phyloP scores from a whole-genome alignment of 78 protist species.

The Creolimax fragrantissima region DNA sequence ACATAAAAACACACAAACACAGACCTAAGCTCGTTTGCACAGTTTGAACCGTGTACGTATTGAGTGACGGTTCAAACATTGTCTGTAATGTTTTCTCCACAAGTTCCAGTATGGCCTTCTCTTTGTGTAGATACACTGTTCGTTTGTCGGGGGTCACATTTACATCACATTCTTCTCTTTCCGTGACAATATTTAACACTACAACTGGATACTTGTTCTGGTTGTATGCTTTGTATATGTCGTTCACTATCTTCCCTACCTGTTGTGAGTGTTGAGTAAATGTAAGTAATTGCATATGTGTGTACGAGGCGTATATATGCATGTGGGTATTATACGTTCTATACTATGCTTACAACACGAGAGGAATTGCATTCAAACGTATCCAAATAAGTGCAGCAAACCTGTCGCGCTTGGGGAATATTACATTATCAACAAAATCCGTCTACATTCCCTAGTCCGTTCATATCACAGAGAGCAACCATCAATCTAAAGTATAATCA shows the following conservation, averaged over 20 bases:
- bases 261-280: not conserved
- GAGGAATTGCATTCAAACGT: too few relatives aligned
- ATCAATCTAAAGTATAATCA: too few relatives aligned
- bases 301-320: too few relatives aligned
- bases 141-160: slow-evolving; percentile 94
- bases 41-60: not conserved
- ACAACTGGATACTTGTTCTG: slow-evolving; percentile 40
- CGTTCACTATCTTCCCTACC: slow-evolving; percentile 37
- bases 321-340: too few relatives aligned
- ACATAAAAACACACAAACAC: not conserved
- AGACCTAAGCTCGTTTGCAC: not conserved
- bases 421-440: too few relatives aligned
- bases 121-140: not conserved
- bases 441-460: too few relatives aligned
- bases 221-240: slow-evolving; percentile 30
- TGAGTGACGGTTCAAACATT: not conserved
- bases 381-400: too few relatives aligned
- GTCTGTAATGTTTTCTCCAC: not conserved
- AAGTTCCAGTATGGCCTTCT: not conserved
- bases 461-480: too few relatives aligned
- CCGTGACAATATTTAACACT: slow-evolving; percentile 28
- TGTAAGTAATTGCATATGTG: not conserved
- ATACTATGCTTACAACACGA: too few relatives aligned
- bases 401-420: too few relatives aligned
- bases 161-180: slow-evolving; percentile 54